Evolutionary conservation across 192 early-diverging fungal species (phyloP).

Genomic region (Dissophora ornata): DNA sequence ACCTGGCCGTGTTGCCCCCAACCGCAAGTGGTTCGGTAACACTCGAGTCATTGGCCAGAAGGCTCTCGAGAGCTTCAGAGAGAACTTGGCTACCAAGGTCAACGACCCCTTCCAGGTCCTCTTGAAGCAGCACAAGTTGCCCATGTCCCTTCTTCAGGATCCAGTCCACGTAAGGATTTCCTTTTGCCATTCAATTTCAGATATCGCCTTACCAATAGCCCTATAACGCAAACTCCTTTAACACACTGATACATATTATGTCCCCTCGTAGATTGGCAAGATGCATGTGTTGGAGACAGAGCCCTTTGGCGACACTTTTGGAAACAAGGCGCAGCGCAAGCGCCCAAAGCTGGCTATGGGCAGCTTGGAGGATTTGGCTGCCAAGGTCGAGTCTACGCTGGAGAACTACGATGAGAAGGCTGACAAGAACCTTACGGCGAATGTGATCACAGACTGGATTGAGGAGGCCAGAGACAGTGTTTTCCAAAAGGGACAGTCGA

Average conservation of each 20-base stretch:
- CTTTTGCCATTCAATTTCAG: neutral
- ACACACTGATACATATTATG: no score
- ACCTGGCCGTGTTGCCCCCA: constrained; percentile 88
- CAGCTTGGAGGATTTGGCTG: constrained; percentile 83
- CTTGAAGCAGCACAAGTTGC: constrained; percentile 93
- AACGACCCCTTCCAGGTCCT: constrained; percentile 98
- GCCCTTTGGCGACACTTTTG: constrained; percentile 92
- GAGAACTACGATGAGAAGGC: constrained; percentile 71
- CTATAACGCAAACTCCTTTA: no score
- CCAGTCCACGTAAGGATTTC: constrained; percentile 72
- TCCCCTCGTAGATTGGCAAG: constrained; percentile 39
- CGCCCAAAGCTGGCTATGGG: constrained; percentile 84
- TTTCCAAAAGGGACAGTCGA: constrained; percentile 93
- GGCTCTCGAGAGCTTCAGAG: constrained; percentile 91
- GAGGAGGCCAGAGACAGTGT: constrained; percentile 88
- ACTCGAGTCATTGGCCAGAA: constrained; percentile 97
- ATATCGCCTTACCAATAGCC: no score
- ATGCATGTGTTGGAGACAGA: constrained; percentile 98
- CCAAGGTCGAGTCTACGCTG: constrained; percentile 70
- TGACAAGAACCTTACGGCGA: constrained; percentile 81
- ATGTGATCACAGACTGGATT: constrained; percentile 75
- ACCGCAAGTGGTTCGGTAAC: constrained; percentile 98
- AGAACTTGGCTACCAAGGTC: constrained; percentile 84
- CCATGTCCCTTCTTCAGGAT: constrained; percentile 91
- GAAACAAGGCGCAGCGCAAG: constrained; percentile 95